These are phyloP conservation scores for Pyricularia sp. DNA, from an alignment of 2,329 filamentous ascomycete species.

Conservation along the genomic window DNA sequence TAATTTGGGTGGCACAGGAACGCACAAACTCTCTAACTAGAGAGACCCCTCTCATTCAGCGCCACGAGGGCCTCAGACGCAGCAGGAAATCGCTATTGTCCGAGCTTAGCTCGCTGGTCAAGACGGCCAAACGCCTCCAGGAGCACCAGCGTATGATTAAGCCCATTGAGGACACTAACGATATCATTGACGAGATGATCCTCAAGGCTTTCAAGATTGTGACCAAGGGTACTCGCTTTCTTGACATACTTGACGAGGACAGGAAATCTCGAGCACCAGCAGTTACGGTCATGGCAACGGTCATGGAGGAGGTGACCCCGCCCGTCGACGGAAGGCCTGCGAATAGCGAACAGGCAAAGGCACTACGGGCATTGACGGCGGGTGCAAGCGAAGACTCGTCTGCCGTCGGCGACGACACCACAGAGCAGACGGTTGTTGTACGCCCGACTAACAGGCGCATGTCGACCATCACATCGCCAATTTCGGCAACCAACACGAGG, in stretches of 20 bases:
- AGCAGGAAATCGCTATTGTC: conserved; percentile 82
- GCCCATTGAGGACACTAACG: conserved; percentile 52
- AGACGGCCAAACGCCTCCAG: conserved; percentile 77
- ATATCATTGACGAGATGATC: conserved; percentile 85
- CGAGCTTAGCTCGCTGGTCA: conserved; percentile 82
- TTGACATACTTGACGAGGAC: conserved; percentile 73
- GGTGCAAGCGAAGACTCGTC: conserved; percentile 23
- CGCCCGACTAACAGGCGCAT: conserved; percentile 29
- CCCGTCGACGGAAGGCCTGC: conserved; percentile 48
- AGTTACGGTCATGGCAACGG: conserved; percentile 50
- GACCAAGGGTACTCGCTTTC: conserved; percentile 80
- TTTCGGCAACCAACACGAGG: conserved; percentile 12
- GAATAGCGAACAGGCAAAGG: conserved; percentile 19
- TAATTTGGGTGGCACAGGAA: conserved; percentile 46
- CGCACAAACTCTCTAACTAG: conserved; percentile 78
- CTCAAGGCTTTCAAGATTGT: conserved; percentile 90
- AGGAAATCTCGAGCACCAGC: conserved; percentile 37
- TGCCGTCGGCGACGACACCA: conserved; percentile 28
- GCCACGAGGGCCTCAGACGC: conserved; percentile 65
- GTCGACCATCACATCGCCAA: conserved; percentile 31
- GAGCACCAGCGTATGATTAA: conserved; percentile 50
- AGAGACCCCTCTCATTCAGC: conserved; percentile 66
- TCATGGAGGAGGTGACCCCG: conserved; percentile 52
- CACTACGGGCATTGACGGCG: conserved; percentile 15
- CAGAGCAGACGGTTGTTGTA: conserved; percentile 20